Conservation (phyloP, 2,329 filamentous ascomycete species). For the Fragosphaeria purpurea region DNA sequence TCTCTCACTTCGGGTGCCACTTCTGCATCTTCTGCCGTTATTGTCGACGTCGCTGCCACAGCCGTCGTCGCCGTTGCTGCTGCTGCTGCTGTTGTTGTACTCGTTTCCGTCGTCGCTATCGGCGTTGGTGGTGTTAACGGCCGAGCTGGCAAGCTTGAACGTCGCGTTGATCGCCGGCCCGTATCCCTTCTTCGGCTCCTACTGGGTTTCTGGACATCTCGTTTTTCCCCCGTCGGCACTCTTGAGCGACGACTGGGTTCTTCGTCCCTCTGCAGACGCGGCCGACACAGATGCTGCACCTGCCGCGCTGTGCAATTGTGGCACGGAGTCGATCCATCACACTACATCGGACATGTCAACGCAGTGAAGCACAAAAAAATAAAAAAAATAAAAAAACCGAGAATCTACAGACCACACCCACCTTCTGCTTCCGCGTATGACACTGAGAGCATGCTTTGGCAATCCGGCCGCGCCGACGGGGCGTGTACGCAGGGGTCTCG, state of each 20-base stretch:
- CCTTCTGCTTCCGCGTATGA: constrained; percentile 1
- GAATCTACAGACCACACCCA: too few relatives aligned
- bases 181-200: background rate
- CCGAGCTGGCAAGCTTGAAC: background rate
- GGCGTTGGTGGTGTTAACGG: background rate
- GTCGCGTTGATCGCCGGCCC: background rate
- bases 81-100: background rate
- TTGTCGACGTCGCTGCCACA: background rate
- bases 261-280: background rate
- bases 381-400: too few relatives aligned
- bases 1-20: too few relatives aligned
- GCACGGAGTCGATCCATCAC: background rate
- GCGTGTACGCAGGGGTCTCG: constrained; percentile 6
- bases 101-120: background rate
- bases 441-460: constrained; percentile 1
- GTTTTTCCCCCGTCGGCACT: too few relatives aligned
- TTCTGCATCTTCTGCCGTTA: too few relatives aligned
- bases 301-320: background rate
- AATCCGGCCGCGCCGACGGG: constrained; percentile 1
- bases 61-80: background rate
- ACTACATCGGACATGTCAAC: background rate
- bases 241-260: too few relatives aligned
- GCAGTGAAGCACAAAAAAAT: too few relatives aligned
- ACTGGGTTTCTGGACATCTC: too few relatives aligned
- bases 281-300: background rate